Base-by-base conservation (phyloP, 23 red algal genomes). In the Rhodosorus marinus region DNA sequence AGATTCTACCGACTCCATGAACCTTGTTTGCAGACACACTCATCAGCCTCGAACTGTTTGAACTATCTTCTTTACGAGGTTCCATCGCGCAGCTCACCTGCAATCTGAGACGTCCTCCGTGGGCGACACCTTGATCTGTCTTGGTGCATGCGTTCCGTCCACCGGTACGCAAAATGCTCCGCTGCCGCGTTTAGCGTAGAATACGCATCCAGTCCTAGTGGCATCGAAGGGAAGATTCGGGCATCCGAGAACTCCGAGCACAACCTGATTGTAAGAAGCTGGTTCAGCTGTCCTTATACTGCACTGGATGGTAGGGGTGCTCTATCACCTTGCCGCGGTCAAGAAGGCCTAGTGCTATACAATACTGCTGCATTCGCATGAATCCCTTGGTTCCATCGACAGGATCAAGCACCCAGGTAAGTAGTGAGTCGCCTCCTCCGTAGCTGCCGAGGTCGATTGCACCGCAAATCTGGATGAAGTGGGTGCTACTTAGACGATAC, bases 351-450 rank as follows among this genome's bases (percentile, higher is more conserved):
- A 98, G 67, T 0, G 90, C 90, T 17, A 81, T 85, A 45, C 90
- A 98, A 54, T 72, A 98, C 54, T 98, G 90, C 2, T 75, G 66
- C 27, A 72, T 67, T 24, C 72, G 68, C 50, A 98, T 54, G 66
- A 85, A 98, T 6, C 90, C 90, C 5, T 65, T 80, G 0, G 90
- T 98, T 28, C 90, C 90, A 54, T 98, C 90, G 46, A 98, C 80
- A 9, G 90, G 90, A 55, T 98, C 90, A 20, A 84, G 38, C 17
- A 98, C 68, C 90, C 90, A 98, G 22, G 78, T 84, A n/a, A 74
- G 42, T 1, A 58, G 60, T 21, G 60, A 60, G 45, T 68, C 51
- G 14, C 78, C 78, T 33, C 70, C 62, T 19, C 6, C 70, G 0
- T 56, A 32, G n/a, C 15, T 1, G 35, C 43, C 33, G 29, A 36